Evolutionary conservation across 2,329 filamentous ascomycete genomes (phyloP).

Genomic region (Trichoderma sp.): DNA sequence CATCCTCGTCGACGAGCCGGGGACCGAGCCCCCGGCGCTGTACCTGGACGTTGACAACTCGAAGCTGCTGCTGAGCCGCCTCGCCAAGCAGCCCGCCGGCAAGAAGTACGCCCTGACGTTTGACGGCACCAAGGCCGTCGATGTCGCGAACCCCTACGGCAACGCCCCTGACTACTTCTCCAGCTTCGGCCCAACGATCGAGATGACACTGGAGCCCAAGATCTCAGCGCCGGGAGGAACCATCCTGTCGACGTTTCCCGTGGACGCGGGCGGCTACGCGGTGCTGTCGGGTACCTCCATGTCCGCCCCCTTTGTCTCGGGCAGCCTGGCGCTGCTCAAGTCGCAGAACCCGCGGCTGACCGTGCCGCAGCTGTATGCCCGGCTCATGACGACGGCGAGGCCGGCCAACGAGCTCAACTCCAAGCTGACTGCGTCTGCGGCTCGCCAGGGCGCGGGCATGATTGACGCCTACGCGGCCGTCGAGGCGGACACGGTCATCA

Average conservation of each 20-base stretch:
- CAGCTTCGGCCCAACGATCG: constrained; percentile 48
- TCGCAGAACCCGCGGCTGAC: constrained; percentile 18
- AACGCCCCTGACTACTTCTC: constrained; percentile 10
- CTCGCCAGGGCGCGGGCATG: constrained; percentile 18
- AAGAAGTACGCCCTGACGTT: constrained; percentile 11
- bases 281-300: constrained; percentile 52
- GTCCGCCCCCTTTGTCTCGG: constrained; percentile 49
- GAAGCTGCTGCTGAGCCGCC: not conserved
- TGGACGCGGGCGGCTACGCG: constrained; percentile 42
- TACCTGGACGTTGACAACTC: not conserved
- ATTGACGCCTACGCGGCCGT: constrained; percentile 16
- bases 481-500: constrained; percentile 3
- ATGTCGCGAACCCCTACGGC: not conserved
- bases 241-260: constrained; percentile 51
- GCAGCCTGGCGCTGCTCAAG: constrained; percentile 42
- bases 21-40: not conserved
- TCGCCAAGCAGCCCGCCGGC: not conserved
- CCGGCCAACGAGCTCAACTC: constrained; percentile 7
- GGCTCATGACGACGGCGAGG: not conserved
- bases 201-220: constrained; percentile 46
- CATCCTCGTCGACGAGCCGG: not conserved
- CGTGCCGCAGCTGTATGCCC: not conserved
- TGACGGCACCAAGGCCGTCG: not conserved
- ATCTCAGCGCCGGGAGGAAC: constrained; percentile 45
- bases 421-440: not conserved